Conservation (phyloP, 1,284 basidiomycete species). For the Ceratobasidium papillatum region DNA sequence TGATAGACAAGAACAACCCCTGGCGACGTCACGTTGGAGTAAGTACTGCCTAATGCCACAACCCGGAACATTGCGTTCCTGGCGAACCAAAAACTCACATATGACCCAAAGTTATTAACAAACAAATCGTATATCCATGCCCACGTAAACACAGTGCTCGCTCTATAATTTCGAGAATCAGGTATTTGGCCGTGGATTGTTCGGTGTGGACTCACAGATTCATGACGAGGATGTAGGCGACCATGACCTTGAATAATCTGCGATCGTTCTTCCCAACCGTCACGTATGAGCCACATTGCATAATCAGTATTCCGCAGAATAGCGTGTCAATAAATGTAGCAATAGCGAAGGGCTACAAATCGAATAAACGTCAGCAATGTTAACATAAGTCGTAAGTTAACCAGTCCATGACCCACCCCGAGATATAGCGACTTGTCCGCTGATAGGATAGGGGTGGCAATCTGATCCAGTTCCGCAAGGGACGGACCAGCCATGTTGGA, state of each 20-base stretch:
- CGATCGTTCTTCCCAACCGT: slow-evolving; percentile 10
- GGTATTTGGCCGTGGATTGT: neutral
- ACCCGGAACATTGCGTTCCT: neutral
- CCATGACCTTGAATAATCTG: slow-evolving; percentile 23
- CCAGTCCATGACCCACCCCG: slow-evolving; percentile 25
- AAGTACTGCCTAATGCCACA: neutral
- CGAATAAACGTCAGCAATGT: neutral
- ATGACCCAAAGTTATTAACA: slow-evolving; percentile 37
- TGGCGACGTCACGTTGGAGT: neutral
- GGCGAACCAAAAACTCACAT: slow-evolving; percentile 9
- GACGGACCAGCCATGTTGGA: slow-evolving; percentile 33
- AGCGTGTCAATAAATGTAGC: slow-evolving; percentile 30
- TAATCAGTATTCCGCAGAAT: slow-evolving; percentile 27
- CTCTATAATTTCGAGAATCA: neutral
- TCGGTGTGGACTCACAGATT: slow-evolving; percentile 15
- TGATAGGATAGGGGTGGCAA: slow-evolving; percentile 17
- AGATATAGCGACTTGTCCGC: slow-evolving; percentile 22
- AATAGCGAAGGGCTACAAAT: slow-evolving; percentile 22
- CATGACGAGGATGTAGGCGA: slow-evolving; percentile 19
- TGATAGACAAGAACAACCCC: slow-evolving; percentile 37
- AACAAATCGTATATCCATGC: slow-evolving; percentile 40
- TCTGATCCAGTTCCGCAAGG: slow-evolving; percentile 25
- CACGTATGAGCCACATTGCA: slow-evolving; percentile 34
- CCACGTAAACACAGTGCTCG: slow-evolving; percentile 32
- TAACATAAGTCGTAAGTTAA: neutral